phyloP scores from a whole-genome alignment of 148 eudicot species.

The Simmondsia chinensis region DNA sequence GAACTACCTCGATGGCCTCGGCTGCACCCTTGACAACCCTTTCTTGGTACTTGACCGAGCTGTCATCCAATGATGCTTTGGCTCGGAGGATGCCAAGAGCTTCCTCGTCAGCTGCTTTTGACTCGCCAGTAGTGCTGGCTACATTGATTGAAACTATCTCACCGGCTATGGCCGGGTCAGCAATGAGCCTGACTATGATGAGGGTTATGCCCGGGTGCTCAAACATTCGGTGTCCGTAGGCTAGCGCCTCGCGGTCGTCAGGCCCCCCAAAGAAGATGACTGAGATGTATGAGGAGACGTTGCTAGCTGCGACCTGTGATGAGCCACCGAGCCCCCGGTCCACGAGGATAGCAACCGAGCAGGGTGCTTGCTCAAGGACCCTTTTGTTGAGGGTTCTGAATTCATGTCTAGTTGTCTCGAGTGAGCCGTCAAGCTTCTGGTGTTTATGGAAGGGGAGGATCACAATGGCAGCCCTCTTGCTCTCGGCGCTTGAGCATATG shows the following conservation, averaged over 20 bases:
- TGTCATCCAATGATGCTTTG: conserved; percentile 15
- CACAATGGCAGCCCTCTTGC: conserved; percentile 46
- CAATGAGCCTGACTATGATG: conserved; percentile 30
- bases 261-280: conserved; percentile 64
- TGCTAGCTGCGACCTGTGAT: conserved; percentile 64
- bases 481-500: conserved; percentile 53
- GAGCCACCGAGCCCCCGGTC: conserved; percentile 86
- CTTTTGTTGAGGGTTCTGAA: conserved; percentile 35
- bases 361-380: conserved; percentile 49
- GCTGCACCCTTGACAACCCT: conserved; percentile 22
- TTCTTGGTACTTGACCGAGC: conserved; percentile 44
- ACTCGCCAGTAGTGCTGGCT: not conserved
- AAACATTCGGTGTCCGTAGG: conserved; percentile 60
- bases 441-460: conserved; percentile 76
- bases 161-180: conserved; percentile 22
- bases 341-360: conserved; percentile 67
- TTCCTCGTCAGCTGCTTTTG: conserved; percentile 26
- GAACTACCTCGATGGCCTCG: conserved; percentile 20
- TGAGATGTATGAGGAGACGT: conserved; percentile 40
- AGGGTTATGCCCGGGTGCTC: conserved; percentile 75
- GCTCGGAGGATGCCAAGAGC: conserved; percentile 16
- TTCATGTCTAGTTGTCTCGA: conserved; percentile 60
- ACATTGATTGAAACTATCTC: conserved; percentile 22
- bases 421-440: conserved; percentile 51
- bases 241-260: conserved; percentile 70